A percentile compares a stretch with the other conserved stretches of the same genome.
These are phyloP conservation scores for Fusarium newnesense DNA, from an alignment of 2,329 filamentous ascomycete species.

Conservation along the genomic window DNA sequence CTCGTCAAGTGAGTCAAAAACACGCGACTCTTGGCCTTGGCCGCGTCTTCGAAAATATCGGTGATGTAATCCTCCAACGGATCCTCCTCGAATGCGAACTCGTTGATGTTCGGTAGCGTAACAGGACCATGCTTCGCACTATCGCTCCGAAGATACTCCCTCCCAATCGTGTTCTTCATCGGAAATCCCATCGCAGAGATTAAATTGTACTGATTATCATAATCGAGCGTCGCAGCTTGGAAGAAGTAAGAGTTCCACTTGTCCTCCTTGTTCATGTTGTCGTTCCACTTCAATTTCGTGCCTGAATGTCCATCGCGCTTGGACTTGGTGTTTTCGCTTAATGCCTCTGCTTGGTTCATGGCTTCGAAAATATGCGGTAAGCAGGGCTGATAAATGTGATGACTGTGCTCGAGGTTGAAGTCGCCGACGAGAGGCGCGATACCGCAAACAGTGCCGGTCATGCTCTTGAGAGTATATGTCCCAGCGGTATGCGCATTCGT, in stretches of 20 bases:
- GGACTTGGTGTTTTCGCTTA: background rate
- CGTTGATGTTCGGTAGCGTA: slow-evolving; percentile 48
- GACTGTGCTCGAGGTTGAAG: slow-evolving; percentile 54
- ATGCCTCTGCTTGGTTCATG: slow-evolving; percentile 42
- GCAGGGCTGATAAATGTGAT: slow-evolving; percentile 58
- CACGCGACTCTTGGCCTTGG: slow-evolving; percentile 45
- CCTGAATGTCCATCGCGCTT: background rate
- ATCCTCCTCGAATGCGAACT: slow-evolving; percentile 49
- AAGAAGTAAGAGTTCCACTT: slow-evolving; percentile 49
- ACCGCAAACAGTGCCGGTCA: slow-evolving; percentile 55
- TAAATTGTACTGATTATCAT: slow-evolving; percentile 49
- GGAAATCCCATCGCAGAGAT: slow-evolving; percentile 48
- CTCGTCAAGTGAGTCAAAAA: slow-evolving; percentile 51
- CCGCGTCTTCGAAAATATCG: slow-evolving; percentile 47
- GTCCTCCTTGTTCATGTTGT: slow-evolving; percentile 18
- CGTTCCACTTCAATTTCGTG: background rate
- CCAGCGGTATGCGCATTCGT: slow-evolving; percentile 54
- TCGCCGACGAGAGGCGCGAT: slow-evolving; percentile 54
- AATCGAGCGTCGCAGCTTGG: slow-evolving; percentile 48
- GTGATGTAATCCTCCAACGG: slow-evolving; percentile 48
- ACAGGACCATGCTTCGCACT: slow-evolving; percentile 46
- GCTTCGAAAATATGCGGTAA: slow-evolving; percentile 53
- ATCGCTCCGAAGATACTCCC: slow-evolving; percentile 46
- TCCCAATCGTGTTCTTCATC: slow-evolving; percentile 38
- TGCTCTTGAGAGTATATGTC: slow-evolving; percentile 57